These are phyloP conservation scores for Trichophyton schoenleinii DNA, from an alignment of 2,329 filamentous ascomycete genomes.

Conservation along the genomic window DNA sequence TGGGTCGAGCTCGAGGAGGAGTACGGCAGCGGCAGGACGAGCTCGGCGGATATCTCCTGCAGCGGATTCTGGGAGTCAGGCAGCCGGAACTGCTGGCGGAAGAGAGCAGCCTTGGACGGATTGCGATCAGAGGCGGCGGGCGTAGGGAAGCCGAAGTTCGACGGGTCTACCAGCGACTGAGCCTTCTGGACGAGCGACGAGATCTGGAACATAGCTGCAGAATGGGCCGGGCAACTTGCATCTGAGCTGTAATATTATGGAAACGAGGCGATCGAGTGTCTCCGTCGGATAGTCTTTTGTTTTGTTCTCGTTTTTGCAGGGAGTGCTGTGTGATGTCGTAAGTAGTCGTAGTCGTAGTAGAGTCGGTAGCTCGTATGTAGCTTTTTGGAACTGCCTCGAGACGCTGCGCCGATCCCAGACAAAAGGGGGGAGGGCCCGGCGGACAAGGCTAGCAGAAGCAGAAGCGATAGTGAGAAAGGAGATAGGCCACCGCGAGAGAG, in stretches of 20 bases:
- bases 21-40: constrained; percentile 69
- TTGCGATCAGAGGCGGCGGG: constrained; percentile 63
- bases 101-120: constrained; percentile 82
- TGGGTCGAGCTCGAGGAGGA: constrained; percentile 38
- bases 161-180: constrained; percentile 86
- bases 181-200: constrained; percentile 87
- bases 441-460: too few species aligned
- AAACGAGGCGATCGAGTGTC: too few species aligned
- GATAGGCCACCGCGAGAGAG: too few species aligned
- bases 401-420: not conserved
- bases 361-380: too few species aligned
- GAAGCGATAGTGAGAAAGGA: too few species aligned
- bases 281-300: not conserved
- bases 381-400: too few species aligned
- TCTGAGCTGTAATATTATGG: not conserved
- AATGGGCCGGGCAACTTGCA: not conserved
- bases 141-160: constrained; percentile 61
- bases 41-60: constrained; percentile 91
- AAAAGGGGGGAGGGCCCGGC: not conserved
- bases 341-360: too few species aligned
- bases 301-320: not conserved
- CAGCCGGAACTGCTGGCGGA: constrained; percentile 92
- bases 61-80: constrained; percentile 84
- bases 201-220: constrained; percentile 45
- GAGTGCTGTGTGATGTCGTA: too few species aligned